Base-by-base conservation (phyloP, 2,329 filamentous ascomycete species). In the Hawksworthiomyces lignivorus region DNA sequence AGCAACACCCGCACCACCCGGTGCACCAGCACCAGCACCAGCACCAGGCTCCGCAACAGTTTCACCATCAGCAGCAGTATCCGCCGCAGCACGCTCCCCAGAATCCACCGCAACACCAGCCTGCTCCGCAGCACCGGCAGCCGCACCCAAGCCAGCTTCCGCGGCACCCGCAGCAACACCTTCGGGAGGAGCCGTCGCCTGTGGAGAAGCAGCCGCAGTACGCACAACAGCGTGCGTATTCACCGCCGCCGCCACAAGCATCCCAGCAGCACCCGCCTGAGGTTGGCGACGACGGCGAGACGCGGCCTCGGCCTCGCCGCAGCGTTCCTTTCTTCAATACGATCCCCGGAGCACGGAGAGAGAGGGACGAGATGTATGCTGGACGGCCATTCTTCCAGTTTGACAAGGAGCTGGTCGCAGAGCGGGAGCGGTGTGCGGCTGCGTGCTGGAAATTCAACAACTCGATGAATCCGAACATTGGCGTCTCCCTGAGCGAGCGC, bases 341-440 rank as follows among this genome's bases (percentile, higher is more conserved):
- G 4, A 41, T 46, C 33, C 41, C 58, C 1, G 48, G 52, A 2
- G 54, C 54, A 10, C 51, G 63, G 51, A 54, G 80, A 2, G 87
- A 95, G 57, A 92, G 92, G 62, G 84, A 94, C 46, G 87, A 92
- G 59, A 97, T 97, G 90, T 67, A 94, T 14, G 72, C 72, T 24
- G 86, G 86, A 11, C 74, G 84, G 30, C 73, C 78, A n/a, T 97
- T 87, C 62, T 81, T 80, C 47, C 85, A 86, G 7, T 89, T 83
- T 49, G 80, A 87, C 56, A 75, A 80, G 46, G 82, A 87, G 54
- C 73, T 98, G 5, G 74, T 85, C 12, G 72, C 85, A 17, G 89
- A 96, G 54, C 82, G 90, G n/a, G 81, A 92, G 56, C 75, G 82
- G 41, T 97, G 90, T 64, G 83, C 80, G 48, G 75, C 77, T 11